phyloP scores from a whole-genome alignment of 2,329 filamentous ascomycete species.

The Colletotrichum liaoningense region DNA sequence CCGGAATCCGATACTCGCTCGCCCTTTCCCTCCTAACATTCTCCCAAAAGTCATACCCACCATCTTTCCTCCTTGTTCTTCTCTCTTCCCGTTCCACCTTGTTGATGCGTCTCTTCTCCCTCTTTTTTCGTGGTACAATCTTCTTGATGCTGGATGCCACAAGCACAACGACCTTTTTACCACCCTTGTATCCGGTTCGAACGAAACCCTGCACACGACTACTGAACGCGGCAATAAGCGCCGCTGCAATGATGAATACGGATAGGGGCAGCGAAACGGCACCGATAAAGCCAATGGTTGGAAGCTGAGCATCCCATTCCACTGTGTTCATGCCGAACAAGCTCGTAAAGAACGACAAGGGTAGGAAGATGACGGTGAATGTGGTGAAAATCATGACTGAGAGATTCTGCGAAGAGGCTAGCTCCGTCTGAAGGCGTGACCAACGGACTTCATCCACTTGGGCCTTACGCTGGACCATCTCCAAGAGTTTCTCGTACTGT shows the following conservation, averaged over 20 bases:
- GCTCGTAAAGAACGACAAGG: conserved; percentile 73
- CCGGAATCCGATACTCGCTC: conserved; percentile 51
- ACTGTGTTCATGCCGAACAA: conserved; percentile 74
- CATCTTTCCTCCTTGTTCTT: conserved; percentile 40
- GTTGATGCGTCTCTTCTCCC: conserved; percentile 34
- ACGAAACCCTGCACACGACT: conserved; percentile 52
- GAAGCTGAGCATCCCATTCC: conserved; percentile 67
- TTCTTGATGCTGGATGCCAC: background rate
- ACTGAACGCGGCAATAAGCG: conserved; percentile 68
- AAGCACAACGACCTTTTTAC: background rate
- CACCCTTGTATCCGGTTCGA: conserved; percentile 38
- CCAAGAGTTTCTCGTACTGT: conserved; percentile 70
- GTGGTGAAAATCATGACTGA: conserved; percentile 76
- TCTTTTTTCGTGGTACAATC: conserved; percentile 16
- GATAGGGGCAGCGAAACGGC: conserved; percentile 61
- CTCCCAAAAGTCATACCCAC: conserved; percentile 56
- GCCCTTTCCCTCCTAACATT: conserved; percentile 52
- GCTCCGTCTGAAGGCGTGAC: conserved; percentile 71
- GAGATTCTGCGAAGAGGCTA: conserved; percentile 70
- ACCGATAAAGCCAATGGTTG: conserved; percentile 58
- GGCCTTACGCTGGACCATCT: conserved; percentile 75
- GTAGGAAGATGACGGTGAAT: conserved; percentile 72
- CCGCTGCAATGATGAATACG: conserved; percentile 58
- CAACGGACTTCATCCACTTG: conserved; percentile 75
- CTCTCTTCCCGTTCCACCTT: conserved; percentile 21